Conservation (phyloP, 2,329 filamentous ascomycete genomes). For the Aotearoamyces nothofagi region DNA sequence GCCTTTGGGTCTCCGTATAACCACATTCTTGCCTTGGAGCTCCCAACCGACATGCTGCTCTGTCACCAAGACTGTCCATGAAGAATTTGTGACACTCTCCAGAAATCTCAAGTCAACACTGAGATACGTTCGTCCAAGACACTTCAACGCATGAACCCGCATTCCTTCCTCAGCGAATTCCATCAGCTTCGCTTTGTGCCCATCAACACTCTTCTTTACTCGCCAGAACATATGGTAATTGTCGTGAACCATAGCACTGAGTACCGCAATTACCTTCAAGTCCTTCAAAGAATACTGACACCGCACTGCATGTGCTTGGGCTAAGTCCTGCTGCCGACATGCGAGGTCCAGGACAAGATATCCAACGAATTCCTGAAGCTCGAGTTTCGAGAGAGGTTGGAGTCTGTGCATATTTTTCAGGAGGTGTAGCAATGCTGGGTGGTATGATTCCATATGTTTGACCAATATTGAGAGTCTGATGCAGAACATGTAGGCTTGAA, state of each 20-base stretch:
- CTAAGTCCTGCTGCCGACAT: constrained; percentile 64
- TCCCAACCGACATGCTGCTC: constrained; percentile 75
- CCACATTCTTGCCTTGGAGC: constrained; percentile 52
- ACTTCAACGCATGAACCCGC: constrained; percentile 66
- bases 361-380: constrained; percentile 63
- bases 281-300: constrained; percentile 47
- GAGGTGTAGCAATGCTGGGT: constrained; percentile 71
- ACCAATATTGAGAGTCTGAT: constrained; percentile 72
- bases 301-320: constrained; percentile 55
- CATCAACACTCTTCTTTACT: constrained; percentile 58
- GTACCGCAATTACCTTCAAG: constrained; percentile 49
- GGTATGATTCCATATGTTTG: constrained; percentile 75
- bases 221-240: constrained; percentile 72
- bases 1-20: constrained; percentile 55
- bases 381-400: constrained; percentile 52
- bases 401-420: constrained; percentile 54
- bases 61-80: constrained; percentile 57
- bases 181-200: constrained; percentile 65
- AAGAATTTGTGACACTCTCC: constrained; percentile 49
- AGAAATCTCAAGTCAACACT: constrained; percentile 53
- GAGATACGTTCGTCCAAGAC: constrained; percentile 71
- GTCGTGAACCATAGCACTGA: constrained; percentile 60
- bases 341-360: constrained; percentile 81
- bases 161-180: constrained; percentile 67
- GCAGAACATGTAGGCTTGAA: constrained; percentile 84